phyloP scores from a whole-genome alignment of 2,329 filamentous ascomycete species.

The Pseudocercospora fuligena region DNA sequence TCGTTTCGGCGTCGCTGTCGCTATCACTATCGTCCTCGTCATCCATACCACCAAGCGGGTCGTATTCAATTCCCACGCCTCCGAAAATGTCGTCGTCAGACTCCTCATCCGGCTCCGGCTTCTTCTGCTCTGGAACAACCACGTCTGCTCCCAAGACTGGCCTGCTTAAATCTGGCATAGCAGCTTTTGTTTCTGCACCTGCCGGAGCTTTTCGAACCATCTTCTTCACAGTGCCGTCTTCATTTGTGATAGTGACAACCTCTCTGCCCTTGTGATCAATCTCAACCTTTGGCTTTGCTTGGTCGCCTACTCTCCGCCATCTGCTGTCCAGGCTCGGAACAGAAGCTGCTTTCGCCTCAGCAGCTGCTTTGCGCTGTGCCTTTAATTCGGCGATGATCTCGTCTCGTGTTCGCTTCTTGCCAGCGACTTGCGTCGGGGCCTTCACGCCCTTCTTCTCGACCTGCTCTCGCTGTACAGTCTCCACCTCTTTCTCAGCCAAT shows the following conservation, averaged over 20 bases:
- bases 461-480: constrained; percentile 66
- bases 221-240: constrained; percentile 65
- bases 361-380: constrained; percentile 56
- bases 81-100: constrained; percentile 66
- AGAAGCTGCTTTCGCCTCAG: constrained; percentile 49
- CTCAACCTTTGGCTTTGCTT: constrained; percentile 61
- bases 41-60: constrained; percentile 60
- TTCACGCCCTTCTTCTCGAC: constrained; percentile 58
- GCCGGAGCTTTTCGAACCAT: constrained; percentile 60
- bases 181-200: constrained; percentile 34
- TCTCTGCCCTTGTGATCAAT: constrained; percentile 61
- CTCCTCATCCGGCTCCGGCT: constrained; percentile 34
- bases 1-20: constrained; percentile 46
- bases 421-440: constrained; percentile 48
- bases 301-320: constrained; percentile 48
- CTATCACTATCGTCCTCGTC: constrained; percentile 51
- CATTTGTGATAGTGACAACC: constrained; percentile 63
- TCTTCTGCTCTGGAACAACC: constrained; percentile 30
- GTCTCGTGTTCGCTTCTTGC: constrained; percentile 60
- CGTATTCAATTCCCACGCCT: constrained; percentile 63
- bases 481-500: constrained; percentile 69
- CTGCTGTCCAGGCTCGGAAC: constrained; percentile 50
- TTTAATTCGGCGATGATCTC: constrained; percentile 65
- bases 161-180: constrained; percentile 34
- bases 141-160: constrained; percentile 41